These are phyloP conservation scores for Diplodia scrobiculata DNA, from an alignment of 2,329 filamentous ascomycete species.

Conservation along the genomic window DNA sequence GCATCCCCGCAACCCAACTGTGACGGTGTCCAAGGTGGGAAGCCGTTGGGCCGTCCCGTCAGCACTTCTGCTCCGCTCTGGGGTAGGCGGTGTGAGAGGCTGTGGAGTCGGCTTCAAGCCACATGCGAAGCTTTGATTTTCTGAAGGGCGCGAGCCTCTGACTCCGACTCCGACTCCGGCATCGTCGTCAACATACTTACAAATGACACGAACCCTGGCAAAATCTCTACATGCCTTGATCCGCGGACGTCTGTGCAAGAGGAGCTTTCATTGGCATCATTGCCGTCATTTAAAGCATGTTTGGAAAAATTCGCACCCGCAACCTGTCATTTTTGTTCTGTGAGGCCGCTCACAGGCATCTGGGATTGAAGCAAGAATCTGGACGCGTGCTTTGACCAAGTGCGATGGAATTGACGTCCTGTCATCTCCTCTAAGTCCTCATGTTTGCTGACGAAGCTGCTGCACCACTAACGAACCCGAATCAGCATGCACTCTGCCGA, in stretches of 20 bases:
- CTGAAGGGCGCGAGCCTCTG: not conserved
- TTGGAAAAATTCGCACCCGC: not conserved
- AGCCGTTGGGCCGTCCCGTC: not conserved
- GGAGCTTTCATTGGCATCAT: not conserved
- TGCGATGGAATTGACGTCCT: no score
- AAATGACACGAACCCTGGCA: not conserved
- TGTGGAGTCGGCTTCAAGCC: not conserved
- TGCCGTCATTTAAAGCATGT: not conserved
- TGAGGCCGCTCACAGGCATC: no score
- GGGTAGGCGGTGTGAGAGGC: not conserved
- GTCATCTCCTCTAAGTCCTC: no score
- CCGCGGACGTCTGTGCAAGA: not conserved
- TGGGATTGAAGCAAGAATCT: no score
- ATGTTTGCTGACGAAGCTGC: no score
- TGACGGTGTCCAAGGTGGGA: slow-evolving; percentile 3
- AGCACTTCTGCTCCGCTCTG: not conserved
- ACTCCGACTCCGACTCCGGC: not conserved
- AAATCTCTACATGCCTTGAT: not conserved
- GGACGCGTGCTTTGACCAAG: no score
- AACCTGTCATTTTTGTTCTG: no score
- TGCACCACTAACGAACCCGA: not conserved
- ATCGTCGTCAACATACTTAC: not conserved
- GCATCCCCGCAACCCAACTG: not conserved
- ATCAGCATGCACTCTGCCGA: not conserved
- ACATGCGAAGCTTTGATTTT: not conserved